These are phyloP conservation scores for Petunia hybrid DNA, from an alignment of 305 asterid genomes.

Conservation along the genomic window DNA sequence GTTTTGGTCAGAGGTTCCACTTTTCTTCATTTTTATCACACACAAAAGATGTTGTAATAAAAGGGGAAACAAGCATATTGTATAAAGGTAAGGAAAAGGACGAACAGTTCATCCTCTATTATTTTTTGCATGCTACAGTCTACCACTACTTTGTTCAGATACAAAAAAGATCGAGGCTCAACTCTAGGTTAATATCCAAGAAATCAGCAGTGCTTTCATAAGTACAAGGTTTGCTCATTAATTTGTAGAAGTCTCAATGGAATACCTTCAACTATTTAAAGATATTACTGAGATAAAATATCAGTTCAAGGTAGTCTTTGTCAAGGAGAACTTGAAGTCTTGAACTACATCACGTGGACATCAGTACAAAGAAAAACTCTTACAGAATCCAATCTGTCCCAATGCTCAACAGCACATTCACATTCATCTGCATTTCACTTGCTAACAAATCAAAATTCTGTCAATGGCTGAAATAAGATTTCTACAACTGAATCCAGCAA, in stretches of 20 bases:
- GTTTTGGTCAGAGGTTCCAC: background rate
- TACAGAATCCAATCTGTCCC: conserved; percentile 92
- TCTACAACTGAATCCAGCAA: conserved; percentile 54
- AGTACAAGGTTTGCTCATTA: conserved; percentile 10
- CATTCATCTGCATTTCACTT: conserved; percentile 76
- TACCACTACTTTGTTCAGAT: conserved; percentile 18
- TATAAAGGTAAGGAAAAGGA: background rate
- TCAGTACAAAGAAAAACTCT: conserved; percentile 46
- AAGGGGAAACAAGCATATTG: background rate
- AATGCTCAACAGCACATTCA: conserved; percentile 92
- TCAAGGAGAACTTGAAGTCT: conserved; percentile 9
- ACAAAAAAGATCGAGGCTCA: background rate
- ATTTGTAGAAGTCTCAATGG: background rate
- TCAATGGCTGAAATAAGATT: conserved; percentile 71
- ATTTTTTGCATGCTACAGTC: background rate
- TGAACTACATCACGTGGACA: conserved; percentile 15
- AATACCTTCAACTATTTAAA: background rate
- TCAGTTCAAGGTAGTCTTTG: background rate
- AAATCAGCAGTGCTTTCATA: background rate
- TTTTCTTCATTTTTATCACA: background rate
- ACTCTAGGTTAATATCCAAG: background rate
- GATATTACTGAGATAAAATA: background rate
- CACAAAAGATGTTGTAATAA: background rate
- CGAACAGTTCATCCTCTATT: background rate
- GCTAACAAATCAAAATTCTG: conserved; percentile 63